A percentile compares a stretch with the other conserved stretches of the same genome.
Evolutionary conservation across 495 filamentous ascomycete genomes (phyloP).

Genomic region (Pyrenula massariospora): DNA sequence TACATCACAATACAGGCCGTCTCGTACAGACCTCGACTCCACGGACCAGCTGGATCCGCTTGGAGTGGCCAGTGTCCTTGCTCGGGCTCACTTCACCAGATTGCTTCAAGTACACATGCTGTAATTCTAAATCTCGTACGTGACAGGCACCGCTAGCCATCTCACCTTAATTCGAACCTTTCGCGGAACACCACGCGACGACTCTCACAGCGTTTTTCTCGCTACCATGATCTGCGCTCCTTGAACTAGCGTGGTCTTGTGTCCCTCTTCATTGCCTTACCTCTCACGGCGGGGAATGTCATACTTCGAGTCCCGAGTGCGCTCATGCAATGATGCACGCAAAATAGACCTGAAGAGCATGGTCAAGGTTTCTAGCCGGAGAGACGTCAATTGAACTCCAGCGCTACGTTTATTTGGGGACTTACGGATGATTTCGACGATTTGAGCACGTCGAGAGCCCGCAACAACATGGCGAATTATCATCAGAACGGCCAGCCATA

Average conservation of each 20-base stretch:
- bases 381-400: background rate
- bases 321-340: background rate
- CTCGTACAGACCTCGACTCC: background rate
- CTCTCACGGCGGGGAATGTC: background rate
- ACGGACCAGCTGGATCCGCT: background rate
- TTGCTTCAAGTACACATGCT: background rate
- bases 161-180: background rate
- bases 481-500: constrained; percentile 35
- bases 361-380: background rate
- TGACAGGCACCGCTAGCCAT: background rate
- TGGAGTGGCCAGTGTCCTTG: background rate
- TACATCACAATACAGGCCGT: background rate
- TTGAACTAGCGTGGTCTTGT: background rate
- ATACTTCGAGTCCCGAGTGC: background rate
- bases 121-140: background rate
- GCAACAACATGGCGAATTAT: constrained; percentile 32
- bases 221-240: background rate
- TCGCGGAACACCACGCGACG: background rate
- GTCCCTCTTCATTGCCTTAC: background rate
- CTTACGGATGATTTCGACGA: background rate
- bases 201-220: background rate
- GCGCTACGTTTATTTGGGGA: background rate
- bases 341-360: background rate
- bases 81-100: background rate
- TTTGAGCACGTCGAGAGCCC: background rate